A percentile compares a stretch with the other conserved stretches of the same genome.
phyloP scores from a whole-genome alignment of 176 grass and related monocot species.

The Aegilops umbellulata region DNA sequence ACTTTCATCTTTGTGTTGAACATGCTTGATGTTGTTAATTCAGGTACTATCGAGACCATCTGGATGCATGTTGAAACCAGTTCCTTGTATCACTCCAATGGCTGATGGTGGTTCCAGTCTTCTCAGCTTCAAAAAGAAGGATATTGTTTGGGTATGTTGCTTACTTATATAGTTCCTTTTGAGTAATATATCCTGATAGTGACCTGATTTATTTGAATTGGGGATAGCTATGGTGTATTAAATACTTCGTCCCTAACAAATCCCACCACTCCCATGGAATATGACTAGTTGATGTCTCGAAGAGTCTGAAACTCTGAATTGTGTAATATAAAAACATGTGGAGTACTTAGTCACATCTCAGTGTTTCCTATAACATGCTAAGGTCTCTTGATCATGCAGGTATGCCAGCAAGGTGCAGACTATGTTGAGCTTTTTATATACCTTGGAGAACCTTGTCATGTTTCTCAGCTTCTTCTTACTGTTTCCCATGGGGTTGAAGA shows the following conservation, averaged over 20 bases:
- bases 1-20: constrained; percentile 8
- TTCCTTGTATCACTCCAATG: constrained; percentile 68
- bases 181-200: constrained; percentile 12
- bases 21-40: constrained; percentile 30
- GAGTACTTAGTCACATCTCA: not conserved
- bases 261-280: not conserved
- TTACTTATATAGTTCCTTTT: constrained; percentile 21
- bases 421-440: constrained; percentile 97
- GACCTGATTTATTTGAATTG: constrained; percentile 17
- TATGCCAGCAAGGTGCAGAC: constrained; percentile 91
- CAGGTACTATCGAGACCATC: constrained; percentile 85
- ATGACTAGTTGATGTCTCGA: not conserved
- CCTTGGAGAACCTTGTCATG: constrained; percentile 86
- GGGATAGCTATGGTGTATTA: constrained; percentile 2
- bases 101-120: constrained; percentile 86
- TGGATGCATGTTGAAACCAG: constrained; percentile 94
- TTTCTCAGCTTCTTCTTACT: constrained; percentile 89
- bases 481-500: constrained; percentile 81
- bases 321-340: not conserved
- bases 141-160: constrained; percentile 80
- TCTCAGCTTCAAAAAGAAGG: constrained; percentile 94
- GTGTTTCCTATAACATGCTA: constrained; percentile 9
- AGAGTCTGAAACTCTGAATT: not conserved
- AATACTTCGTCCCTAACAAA: not conserved
- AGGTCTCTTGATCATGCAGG: constrained; percentile 54